Evolutionary conservation across 305 asterid species (phyloP), one percentile per base, ranked within the genome.

Genomic region (Solanum hybrid): DNA sequence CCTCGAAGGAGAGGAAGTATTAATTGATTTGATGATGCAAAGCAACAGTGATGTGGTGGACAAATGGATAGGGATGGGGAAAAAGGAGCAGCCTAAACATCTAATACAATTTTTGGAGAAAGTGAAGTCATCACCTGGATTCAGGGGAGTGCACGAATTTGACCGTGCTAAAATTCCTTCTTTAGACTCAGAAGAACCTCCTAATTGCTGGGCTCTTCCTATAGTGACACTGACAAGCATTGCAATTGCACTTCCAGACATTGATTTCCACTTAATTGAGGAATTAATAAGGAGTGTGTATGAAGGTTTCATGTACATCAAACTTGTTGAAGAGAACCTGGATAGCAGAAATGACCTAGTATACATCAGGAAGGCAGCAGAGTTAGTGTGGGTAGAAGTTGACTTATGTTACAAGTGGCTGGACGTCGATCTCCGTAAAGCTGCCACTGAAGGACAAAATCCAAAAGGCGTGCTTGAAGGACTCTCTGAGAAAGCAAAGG

Each of bases 361-460:
- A 36, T 92, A 94, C 79, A 84, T 92, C 92, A 94, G 96, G 89
- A 91, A 93, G 90, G 98, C 99, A 37, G 98, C 98, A 87, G 95
- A 94, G 70, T 83, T 93, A 1, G 92, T 95, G 87, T 97, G 98
- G 98, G 86, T 87, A 5, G 94, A 94, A 86, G 95, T 96, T 14
- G 99, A 96, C 89, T 94, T 95, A 80, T 94, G 94, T 11, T 91
- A 94, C 93, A 94, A 61, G 89, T 96, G 98, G 98, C 93, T 95
- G 45, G 96, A 94, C 61, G 93, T 95, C 81, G 94, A 95, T 89
- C 97, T 96, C 89, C 95, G 88, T 5, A 84, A 90, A 79, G 89
- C 94, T 90, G 92, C 95, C 14, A 79, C 65, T 14, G 89, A 93
- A 90, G 93, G 91, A 81, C 91, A 93, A 78, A 92, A 90, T 90